Conservation (phyloP, 1,284 basidiomycete species). For the Sphaerobolus stellatus region DNA sequence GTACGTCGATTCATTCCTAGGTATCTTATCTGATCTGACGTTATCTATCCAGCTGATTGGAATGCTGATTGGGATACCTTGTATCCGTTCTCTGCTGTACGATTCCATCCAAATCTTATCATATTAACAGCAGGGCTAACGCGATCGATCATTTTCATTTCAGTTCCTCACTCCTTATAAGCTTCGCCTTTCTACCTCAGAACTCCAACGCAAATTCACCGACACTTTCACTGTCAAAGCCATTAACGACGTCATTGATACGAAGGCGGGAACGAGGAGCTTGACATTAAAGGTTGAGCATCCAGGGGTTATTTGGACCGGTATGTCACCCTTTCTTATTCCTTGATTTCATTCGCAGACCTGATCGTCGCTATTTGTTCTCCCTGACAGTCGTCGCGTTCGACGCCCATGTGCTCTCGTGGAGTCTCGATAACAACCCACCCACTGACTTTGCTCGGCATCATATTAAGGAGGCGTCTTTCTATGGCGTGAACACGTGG, state of each 20-base stretch:
- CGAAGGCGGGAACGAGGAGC: constrained; percentile 61
- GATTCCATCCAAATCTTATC: constrained; percentile 21
- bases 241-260: constrained; percentile 58
- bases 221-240: constrained; percentile 60
- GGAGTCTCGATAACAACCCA: constrained; percentile 79
- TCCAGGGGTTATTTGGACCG: constrained; percentile 86
- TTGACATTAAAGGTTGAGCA: constrained; percentile 76
- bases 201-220: constrained; percentile 12
- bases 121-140: not conserved
- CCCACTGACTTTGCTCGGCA: constrained; percentile 77
- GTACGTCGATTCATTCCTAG: not conserved
- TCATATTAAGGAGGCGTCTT: constrained; percentile 88
- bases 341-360: not conserved
- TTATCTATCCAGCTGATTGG: constrained; percentile 44
- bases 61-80: constrained; percentile 84
- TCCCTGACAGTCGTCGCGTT: constrained; percentile 76
- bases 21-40: not conserved
- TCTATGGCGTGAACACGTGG: constrained; percentile 75
- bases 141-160: constrained; percentile 18
- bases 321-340: constrained; percentile 37
- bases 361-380: not conserved
- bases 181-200: constrained; percentile 32
- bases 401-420: constrained; percentile 85
- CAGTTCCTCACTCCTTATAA: constrained; percentile 81
- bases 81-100: constrained; percentile 80